Base-by-base conservation (phyloP, 768 basidiomycete genomes). In the Agaricus sinodeliciosus region DNA sequence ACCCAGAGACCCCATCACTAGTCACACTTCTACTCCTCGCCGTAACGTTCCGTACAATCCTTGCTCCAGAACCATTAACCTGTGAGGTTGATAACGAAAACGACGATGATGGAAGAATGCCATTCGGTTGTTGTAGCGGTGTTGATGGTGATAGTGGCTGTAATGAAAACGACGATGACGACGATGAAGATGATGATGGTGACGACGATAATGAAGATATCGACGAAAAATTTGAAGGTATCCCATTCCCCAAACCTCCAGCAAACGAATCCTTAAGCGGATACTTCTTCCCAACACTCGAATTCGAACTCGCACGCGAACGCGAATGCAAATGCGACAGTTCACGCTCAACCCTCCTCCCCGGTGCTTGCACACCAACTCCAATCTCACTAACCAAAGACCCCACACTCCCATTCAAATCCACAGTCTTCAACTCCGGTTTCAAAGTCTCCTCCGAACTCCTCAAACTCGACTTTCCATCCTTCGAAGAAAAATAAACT, bases 361-460 rank as follows among this genome's bases (percentile, higher is more conserved):
- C 22, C 19, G 42, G 26, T 3, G 19, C 13, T 44, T 26, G 58
- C 18, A 73, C 66, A 2, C 73, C 74, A 43, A 73, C 64, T 6
- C 72, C 72, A 35, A 74, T 69, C 55, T 72, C 70, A 49, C 72
- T 75, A 16, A 71, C 65, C 63, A 81, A 64, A 54, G 77, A 79
- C 48, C 67, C 66, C 28, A 73, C 70, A 47, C 77, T 80, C 57
- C 72, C 77, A 58, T 77, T 76, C 63, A 73, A 57, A 62, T 69
- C 67, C 54, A 74, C 59, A 48, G 70, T 68, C 57, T 62, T 69
- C 65, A 71, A 63, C 64, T 77, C 74, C 36, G 81, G 79, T 63
- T 72, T 78, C 52, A 86, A 67, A 46, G 84, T 85, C 72, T 85
- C 84, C 69, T 84, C 81, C 48, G 82, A 84, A 57, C 75, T 78